phyloP scores from a whole-genome alignment of 2,329 filamentous ascomycete species.

The Byssochlamys sp. region DNA sequence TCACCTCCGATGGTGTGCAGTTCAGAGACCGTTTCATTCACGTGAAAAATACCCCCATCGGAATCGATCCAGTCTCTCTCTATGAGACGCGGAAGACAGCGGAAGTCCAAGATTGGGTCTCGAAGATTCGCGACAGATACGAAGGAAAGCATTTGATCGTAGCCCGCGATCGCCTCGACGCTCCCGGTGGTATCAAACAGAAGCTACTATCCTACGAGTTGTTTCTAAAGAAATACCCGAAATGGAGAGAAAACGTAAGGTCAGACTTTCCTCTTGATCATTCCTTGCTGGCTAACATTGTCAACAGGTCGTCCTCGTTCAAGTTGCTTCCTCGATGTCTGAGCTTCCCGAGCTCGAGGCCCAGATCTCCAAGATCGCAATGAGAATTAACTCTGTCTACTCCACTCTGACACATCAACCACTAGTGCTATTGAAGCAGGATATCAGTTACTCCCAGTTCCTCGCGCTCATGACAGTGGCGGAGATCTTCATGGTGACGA shows the following conservation, averaged over 20 bases:
- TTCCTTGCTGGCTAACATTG: conserved; percentile 3
- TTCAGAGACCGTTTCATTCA: conserved; percentile 83
- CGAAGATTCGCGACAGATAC: conserved; percentile 69
- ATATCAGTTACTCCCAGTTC: conserved; percentile 85
- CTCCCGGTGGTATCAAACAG: conserved; percentile 80
- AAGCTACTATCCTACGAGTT: conserved; percentile 84
- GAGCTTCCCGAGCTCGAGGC: conserved; percentile 77
- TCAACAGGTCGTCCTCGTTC: conserved; percentile 67
- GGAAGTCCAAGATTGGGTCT: conserved; percentile 68
- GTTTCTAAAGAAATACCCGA: conserved; percentile 81
- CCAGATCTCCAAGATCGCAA: conserved; percentile 83
- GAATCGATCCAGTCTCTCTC: conserved; percentile 70
- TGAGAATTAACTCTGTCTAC: conserved; percentile 79
- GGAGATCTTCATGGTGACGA: conserved; percentile 83
- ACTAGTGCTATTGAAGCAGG: conserved; percentile 82
- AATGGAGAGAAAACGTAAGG: conserved; percentile 64
- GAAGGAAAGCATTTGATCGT: conserved; percentile 81
- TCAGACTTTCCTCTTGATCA: background rate
- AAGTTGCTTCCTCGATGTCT: conserved; percentile 78
- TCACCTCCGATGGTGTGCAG: conserved; percentile 73
- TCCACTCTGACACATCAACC: conserved; percentile 84
- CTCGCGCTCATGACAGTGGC: conserved; percentile 81
- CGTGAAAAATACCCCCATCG: conserved; percentile 70
- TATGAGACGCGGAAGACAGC: conserved; percentile 57
- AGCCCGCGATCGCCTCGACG: conserved; percentile 84